These are phyloP conservation scores for Ceratobasidium sp. DNA, from an alignment of 1,284 basidiomycete genomes.

Conservation along the genomic window DNA sequence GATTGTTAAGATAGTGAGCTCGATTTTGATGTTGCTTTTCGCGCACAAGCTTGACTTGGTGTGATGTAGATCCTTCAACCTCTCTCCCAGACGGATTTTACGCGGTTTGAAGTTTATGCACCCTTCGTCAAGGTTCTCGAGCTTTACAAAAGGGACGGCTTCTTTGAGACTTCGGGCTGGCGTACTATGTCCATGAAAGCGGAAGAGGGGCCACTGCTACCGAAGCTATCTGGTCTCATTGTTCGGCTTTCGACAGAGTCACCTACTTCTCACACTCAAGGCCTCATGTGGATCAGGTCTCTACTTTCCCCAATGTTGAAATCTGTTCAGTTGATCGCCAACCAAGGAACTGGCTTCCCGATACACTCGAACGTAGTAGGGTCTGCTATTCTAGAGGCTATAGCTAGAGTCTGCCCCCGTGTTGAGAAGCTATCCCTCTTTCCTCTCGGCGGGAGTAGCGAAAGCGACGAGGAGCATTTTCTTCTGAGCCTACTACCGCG, in stretches of 20 bases:
- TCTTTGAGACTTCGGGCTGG: not conserved
- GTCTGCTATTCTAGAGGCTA: not conserved
- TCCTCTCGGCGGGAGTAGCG: not conserved
- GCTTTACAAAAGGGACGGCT: not conserved
- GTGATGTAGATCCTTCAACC: not conserved
- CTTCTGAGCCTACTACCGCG: not conserved
- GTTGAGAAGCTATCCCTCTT: not conserved
- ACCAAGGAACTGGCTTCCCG: not conserved
- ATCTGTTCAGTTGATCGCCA: not conserved
- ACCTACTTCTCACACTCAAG: not conserved
- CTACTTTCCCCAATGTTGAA: not conserved
- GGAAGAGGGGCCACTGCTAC: not conserved
- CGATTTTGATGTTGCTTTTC: not conserved
- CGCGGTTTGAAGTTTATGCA: not conserved
- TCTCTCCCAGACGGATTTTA: not conserved
- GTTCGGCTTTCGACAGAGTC: not conserved
- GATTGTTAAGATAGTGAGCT: not conserved
- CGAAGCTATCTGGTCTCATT: not conserved
- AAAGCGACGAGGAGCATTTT: not conserved
- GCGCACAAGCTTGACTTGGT: not conserved
- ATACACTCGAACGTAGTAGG: not conserved
- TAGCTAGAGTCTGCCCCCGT: not conserved
- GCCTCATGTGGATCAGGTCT: not conserved
- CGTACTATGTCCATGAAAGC: not conserved
- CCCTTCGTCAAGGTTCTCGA: not conserved